Evolutionary conservation across 805 yeast genomes (phyloP).

Genomic region (Wickerhamomyces strasburgensis): DNA sequence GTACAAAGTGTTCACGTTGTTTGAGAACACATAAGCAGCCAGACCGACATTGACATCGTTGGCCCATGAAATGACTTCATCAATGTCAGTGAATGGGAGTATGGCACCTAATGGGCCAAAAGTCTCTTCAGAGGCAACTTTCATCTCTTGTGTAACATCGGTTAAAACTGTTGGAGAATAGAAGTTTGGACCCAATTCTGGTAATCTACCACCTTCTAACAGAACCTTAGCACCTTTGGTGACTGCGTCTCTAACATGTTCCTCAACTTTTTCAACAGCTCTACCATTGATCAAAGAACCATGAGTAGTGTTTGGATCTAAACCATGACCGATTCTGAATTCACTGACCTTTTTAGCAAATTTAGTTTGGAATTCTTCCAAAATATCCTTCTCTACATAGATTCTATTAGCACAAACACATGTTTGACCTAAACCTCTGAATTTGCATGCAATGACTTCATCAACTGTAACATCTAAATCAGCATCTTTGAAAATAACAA

Average conservation of each 20-base stretch:
- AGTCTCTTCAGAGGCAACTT: constrained; percentile 52
- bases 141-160: constrained; percentile 46
- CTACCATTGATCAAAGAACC: constrained; percentile 51
- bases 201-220: constrained; percentile 47
- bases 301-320: constrained; percentile 46
- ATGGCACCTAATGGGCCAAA: constrained; percentile 64
- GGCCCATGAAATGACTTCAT: constrained; percentile 49
- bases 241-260: constrained; percentile 50
- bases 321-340: constrained; percentile 54
- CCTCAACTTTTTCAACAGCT: constrained; percentile 49
- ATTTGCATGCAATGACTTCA: constrained; percentile 48
- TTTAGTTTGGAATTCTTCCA: constrained; percentile 42
- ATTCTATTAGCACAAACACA: constrained; percentile 61
- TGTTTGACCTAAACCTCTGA: constrained; percentile 60
- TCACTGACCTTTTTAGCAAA: constrained; percentile 40
- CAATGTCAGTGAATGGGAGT: constrained; percentile 45
- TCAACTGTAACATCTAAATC: constrained; percentile 52
- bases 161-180: constrained; percentile 51
- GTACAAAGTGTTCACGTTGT: constrained; percentile 44
- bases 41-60: constrained; percentile 54
- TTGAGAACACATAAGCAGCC: constrained; percentile 55
- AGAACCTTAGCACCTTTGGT: constrained; percentile 49
- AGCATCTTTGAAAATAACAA: constrained; percentile 57
- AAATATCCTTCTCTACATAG: constrained; percentile 47
- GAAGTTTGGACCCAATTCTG: constrained; percentile 45